These are phyloP conservation scores for Pyrenophora seminiperda DNA, from an alignment of 2,329 filamentous ascomycete genomes.

Conservation along the genomic window DNA sequence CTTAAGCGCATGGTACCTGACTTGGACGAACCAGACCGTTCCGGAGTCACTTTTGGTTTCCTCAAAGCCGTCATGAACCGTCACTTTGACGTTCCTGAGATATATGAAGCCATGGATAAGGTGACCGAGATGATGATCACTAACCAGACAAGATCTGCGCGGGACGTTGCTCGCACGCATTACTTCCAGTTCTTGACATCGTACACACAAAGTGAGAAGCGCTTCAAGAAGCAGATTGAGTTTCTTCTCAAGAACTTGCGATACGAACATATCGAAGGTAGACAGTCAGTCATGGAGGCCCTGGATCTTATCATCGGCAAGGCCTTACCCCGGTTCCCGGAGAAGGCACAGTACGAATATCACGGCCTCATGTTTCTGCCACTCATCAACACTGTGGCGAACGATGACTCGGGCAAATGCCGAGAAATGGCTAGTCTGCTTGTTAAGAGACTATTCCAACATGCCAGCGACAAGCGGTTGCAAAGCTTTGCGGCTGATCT, in stretches of 20 bases:
- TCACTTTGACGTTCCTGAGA: conserved; percentile 80
- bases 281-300: conserved; percentile 91
- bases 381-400: conserved; percentile 80
- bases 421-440: conserved; percentile 79
- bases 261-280: conserved; percentile 85
- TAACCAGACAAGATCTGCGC: conserved; percentile 86
- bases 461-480: conserved; percentile 73
- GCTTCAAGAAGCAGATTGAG: conserved; percentile 85
- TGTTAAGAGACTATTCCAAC: conserved; percentile 78
- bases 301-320: conserved; percentile 86
- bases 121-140: conserved; percentile 88
- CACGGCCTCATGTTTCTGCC: conserved; percentile 83
- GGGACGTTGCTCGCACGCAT: conserved; percentile 83
- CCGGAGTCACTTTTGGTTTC: conserved; percentile 94
- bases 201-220: conserved; percentile 87
- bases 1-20: conserved; percentile 83
- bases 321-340: conserved; percentile 60
- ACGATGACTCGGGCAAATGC: conserved; percentile 87
- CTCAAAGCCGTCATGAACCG: conserved; percentile 83
- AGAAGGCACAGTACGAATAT: conserved; percentile 77
- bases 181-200: conserved; percentile 95
- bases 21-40: conserved; percentile 87
- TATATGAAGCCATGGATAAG: conserved; percentile 91
- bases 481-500: conserved; percentile 74
- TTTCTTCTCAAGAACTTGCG: conserved; percentile 91